Evolutionary conservation across 192 early-diverging fungal species (phyloP), one percentile per base, ranked within the genome.

Genomic region (Backusella luteola): DNA sequence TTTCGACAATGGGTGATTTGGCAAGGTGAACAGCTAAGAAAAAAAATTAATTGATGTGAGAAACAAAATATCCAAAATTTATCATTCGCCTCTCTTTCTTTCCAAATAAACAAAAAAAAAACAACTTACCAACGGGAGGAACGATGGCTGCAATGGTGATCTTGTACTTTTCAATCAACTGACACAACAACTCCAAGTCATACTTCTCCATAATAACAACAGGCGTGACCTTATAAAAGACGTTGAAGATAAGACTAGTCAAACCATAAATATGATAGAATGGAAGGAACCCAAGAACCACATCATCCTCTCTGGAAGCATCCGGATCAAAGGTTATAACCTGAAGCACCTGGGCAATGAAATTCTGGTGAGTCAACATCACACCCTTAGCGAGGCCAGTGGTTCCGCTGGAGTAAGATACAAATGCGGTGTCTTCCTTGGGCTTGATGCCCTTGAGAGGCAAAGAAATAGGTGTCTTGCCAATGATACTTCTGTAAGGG

Each of bases 161-260:
- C 35, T 88, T 87, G 89, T 94, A 92, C 56, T 87, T 86, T 82
- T 94, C 85, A 41, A 96, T 84, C 69, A 86, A 76, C 46, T 82
- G 76, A 74, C 93, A 87, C 77, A 93, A 94, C 1, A 73, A 75
- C 0, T 76, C 78, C 69, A 96, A 81, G 68, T 89, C 88, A 82
- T 95, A 98, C 82, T 90, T 92, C 34, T 90, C 87, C 85, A 96
- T 88, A 35, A 96, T 86, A 8, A 96, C 89, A 32, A 93, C 83
- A 34, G 87, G 77, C 36, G 81, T 84, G 1, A 89, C 88, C 68
- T 85, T 86, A 49, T 69, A 75, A 36, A 72, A 29, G 8, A 52
- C 23, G 56, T 71, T 80, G 9, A 88, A 32, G 9, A 83, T 80
- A 29, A 85, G 77, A 42, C 82, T 80, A 67, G 83, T 85, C 34